phyloP scores from a whole-genome alignment of 108 stramenopile genomes.

The Parmales sp. region DNA sequence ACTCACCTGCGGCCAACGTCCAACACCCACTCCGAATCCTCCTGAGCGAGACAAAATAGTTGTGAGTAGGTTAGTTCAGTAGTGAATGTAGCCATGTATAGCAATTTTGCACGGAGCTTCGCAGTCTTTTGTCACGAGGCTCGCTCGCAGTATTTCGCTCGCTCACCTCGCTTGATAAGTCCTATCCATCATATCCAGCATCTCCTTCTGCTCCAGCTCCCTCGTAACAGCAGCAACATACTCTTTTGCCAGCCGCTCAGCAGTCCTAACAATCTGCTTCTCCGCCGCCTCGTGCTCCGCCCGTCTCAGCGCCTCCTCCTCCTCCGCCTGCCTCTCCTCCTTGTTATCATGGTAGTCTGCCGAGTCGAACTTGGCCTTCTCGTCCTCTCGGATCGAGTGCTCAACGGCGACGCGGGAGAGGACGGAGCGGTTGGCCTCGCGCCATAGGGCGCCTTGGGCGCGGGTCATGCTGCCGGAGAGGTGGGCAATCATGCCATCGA shows the following conservation, averaged over 20 bases:
- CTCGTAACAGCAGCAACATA: not conserved
- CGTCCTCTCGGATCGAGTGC: not conserved
- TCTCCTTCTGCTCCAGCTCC: not conserved
- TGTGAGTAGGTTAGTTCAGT: not conserved
- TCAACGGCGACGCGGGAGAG: not conserved
- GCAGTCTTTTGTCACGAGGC: too few species aligned
- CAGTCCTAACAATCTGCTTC: conserved; percentile 7
- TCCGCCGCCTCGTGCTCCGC: conserved; percentile 7
- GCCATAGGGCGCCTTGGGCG: not conserved
- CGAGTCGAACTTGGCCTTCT: not conserved
- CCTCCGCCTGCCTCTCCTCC: not conserved
- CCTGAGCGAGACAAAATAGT: too few species aligned
- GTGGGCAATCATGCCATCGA: not conserved
- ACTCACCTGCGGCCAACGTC: too few species aligned
- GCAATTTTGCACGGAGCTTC: too few species aligned
- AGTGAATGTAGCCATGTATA: not conserved
- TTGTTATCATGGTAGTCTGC: not conserved
- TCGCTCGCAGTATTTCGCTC: not conserved
- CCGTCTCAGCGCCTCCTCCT: not conserved
- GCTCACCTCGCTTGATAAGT: not conserved
- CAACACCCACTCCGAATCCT: too few species aligned
- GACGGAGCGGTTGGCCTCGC: not conserved
- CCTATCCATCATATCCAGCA: not conserved
- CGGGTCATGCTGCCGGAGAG: not conserved
- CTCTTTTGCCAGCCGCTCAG: not conserved